Evolutionary conservation across 805 yeast species (phyloP).

Genomic region (Candida montana): DNA sequence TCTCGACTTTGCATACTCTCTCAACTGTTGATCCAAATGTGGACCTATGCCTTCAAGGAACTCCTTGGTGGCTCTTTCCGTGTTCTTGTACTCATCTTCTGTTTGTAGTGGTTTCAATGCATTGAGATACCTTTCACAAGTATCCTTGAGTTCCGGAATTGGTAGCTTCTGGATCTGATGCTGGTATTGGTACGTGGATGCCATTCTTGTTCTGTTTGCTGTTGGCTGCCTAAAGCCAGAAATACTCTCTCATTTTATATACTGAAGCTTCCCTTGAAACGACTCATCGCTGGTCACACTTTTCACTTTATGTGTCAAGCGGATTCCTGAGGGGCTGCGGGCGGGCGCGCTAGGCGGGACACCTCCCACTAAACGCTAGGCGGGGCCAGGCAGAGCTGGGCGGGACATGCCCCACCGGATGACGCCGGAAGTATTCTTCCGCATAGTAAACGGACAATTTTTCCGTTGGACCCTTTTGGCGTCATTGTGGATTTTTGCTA

Average conservation of each 20-base stretch:
- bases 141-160: constrained; percentile 66
- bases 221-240: not conserved
- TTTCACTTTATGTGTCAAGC: not conserved
- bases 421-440: too few relatives aligned
- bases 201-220: not conserved
- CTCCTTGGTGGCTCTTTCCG: constrained; percentile 50
- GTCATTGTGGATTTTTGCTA: too few relatives aligned
- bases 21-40: constrained; percentile 55
- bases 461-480: too few relatives aligned
- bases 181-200: constrained; percentile 55
- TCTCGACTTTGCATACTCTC: constrained; percentile 54
- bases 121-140: constrained; percentile 60
- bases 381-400: too few relatives aligned
- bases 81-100: constrained; percentile 57
- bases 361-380: too few relatives aligned
- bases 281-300: not conserved
- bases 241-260: not conserved
- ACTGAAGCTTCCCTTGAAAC: not conserved
- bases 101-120: constrained; percentile 80
- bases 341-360: not conserved
- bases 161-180: constrained; percentile 61
- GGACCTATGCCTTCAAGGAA: constrained; percentile 54
- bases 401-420: too few relatives aligned
- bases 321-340: not conserved
- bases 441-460: too few relatives aligned